A percentile compares a stretch with the other conserved stretches of the same genome.
phyloP scores from a whole-genome alignment of 2,329 filamentous ascomycete species.

The Mycosphaerella sp. region DNA sequence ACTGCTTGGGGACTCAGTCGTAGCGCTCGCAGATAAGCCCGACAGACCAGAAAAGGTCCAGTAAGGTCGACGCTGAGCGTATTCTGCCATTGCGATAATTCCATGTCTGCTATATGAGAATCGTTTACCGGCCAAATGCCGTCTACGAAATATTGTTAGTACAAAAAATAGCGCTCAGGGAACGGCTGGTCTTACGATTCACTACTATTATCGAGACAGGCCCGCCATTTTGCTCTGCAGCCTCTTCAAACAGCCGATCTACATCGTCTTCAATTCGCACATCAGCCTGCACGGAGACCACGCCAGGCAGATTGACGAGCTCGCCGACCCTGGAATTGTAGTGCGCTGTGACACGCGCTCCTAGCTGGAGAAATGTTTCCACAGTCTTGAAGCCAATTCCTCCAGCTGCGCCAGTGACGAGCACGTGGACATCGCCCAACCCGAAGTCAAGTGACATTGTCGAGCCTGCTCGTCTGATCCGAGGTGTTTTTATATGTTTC shows the following conservation, averaged over 20 bases:
- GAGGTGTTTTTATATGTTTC: no score
- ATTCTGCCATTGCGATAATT: slow-evolving; percentile 28
- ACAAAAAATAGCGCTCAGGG: not conserved
- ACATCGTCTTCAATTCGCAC: slow-evolving; percentile 34
- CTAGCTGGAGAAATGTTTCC: slow-evolving; percentile 31
- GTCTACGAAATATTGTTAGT: not conserved
- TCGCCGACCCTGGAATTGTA: slow-evolving; percentile 35
- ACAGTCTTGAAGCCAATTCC: slow-evolving; percentile 34
- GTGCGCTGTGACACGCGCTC: slow-evolving; percentile 39
- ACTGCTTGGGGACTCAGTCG: slow-evolving; percentile 16
- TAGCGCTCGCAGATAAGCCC: slow-evolving; percentile 24
- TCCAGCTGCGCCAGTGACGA: slow-evolving; percentile 32
- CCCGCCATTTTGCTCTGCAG: slow-evolving; percentile 32
- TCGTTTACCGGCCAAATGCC: slow-evolving; percentile 2
- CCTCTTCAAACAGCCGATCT: slow-evolving; percentile 27
- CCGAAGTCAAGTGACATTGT: slow-evolving; percentile 31
- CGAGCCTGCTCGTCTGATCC: no score
- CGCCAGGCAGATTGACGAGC: slow-evolving; percentile 26
- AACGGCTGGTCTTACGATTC: slow-evolving; percentile 28
- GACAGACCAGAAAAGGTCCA: slow-evolving; percentile 30
- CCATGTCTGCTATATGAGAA: slow-evolving; percentile 28
- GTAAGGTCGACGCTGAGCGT: slow-evolving; percentile 29
- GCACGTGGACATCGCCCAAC: slow-evolving; percentile 30
- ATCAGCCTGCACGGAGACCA: slow-evolving; percentile 30
- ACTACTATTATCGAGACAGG: slow-evolving; percentile 38